These are phyloP conservation scores for Pyrus hybrid DNA, from an alignment of 331 rosid genomes.

Conservation along the genomic window DNA sequence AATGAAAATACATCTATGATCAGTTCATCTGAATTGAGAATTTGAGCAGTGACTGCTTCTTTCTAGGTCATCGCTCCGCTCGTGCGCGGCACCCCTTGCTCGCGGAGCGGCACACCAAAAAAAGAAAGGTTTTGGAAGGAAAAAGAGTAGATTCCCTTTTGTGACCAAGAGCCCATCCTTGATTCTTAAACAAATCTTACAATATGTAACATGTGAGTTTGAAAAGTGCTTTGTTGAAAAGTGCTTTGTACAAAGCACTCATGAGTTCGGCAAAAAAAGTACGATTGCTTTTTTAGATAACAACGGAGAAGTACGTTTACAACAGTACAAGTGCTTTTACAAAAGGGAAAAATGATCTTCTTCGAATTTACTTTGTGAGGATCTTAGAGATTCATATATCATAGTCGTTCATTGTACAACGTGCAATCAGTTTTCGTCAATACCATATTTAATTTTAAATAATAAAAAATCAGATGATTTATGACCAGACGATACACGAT, in stretches of 20 bases:
- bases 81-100: no score
- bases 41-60: neutral
- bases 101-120: no score
- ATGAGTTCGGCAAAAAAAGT: neutral
- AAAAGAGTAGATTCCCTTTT: no score
- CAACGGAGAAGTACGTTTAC: neutral
- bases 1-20: accelerated
- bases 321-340: no score
- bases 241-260: neutral
- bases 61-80: no score
- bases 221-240: neutral
- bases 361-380: accelerated
- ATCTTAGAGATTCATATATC: accelerated
- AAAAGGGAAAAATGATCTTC: no score
- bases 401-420: no score
- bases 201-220: neutral
- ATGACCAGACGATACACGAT: accelerated
- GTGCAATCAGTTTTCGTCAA: accelerated
- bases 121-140: no score
- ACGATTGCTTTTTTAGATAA: no score
- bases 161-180: no score
- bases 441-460: no score
- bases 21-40: neutral
- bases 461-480: no score
- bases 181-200: neutral